Evolutionary conservation across 1,284 basidiomycete genomes (phyloP).

Genomic region (Naganishia liquefaciens): DNA sequence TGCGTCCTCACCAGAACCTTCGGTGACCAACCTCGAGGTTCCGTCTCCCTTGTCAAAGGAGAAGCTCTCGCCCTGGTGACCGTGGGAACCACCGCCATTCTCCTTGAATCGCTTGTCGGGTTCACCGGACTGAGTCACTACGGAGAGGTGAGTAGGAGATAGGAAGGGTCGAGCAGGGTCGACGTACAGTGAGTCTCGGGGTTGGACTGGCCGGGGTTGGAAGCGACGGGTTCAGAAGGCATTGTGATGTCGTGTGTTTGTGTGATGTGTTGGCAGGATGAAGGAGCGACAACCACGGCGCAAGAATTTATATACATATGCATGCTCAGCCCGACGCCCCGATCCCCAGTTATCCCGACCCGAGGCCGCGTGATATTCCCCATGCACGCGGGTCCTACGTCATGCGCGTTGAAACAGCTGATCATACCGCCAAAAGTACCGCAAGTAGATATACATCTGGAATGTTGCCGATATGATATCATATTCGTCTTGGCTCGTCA

Average conservation of each 20-base stretch:
- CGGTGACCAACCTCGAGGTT: slow-evolving; percentile 43
- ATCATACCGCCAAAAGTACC: too few relatives aligned
- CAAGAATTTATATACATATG: neutral
- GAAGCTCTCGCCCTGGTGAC: slow-evolving; percentile 43
- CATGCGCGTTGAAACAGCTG: neutral
- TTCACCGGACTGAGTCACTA: slow-evolving; percentile 40
- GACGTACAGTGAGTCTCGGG: slow-evolving; percentile 33
- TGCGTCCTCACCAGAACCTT: slow-evolving; percentile 46
- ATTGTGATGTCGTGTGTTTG: slow-evolving; percentile 8
- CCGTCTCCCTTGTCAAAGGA: slow-evolving; percentile 43
- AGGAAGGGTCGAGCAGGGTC: neutral
- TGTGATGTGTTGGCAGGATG: neutral
- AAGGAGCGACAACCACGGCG: neutral
- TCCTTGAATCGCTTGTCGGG: slow-evolving; percentile 50
- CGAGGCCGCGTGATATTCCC: too few relatives aligned
- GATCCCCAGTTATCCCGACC: too few relatives aligned
- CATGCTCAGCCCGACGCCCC: too few relatives aligned
- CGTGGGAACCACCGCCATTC: slow-evolving; percentile 49
- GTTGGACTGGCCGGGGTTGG: slow-evolving; percentile 43
- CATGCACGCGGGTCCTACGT: too few relatives aligned
- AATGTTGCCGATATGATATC: too few relatives aligned
- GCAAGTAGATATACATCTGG: too few relatives aligned
- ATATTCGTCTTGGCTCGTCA: too few relatives aligned
- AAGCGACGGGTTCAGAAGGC: slow-evolving; percentile 32
- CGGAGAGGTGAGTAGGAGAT: neutral